Conservation (phyloP, 2,329 filamentous ascomycete species). For the Tolypocladium album region DNA sequence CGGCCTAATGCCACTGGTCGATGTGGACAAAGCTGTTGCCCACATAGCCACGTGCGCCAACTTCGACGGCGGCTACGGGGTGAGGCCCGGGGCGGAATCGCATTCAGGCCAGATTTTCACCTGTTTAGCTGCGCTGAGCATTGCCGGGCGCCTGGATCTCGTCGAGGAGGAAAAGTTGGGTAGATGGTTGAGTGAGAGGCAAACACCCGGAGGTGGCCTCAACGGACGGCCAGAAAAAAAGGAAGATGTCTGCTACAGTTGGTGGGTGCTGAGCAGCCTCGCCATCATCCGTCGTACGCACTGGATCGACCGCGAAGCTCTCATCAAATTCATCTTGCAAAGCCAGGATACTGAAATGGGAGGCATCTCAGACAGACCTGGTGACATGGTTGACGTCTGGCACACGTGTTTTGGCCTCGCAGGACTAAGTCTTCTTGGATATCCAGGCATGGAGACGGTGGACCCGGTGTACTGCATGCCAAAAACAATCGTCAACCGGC, state of each 20-base stretch:
- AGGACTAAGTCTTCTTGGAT: conserved; percentile 74
- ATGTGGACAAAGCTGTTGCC: conserved; percentile 69
- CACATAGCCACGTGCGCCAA: conserved; percentile 80
- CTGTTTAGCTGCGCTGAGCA: conserved; percentile 77
- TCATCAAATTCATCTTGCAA: conserved; percentile 71
- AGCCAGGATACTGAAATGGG: conserved; percentile 81
- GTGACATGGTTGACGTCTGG: conserved; percentile 94
- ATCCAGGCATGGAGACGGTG: conserved; percentile 65
- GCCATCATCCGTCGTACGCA: conserved; percentile 79
- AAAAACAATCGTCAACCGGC: conserved; percentile 49
- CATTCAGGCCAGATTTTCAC: conserved; percentile 95
- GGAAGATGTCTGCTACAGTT: conserved; percentile 97
- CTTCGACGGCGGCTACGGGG: conserved; percentile 89
- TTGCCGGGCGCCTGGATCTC: conserved; percentile 70
- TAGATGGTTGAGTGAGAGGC: conserved; percentile 86
- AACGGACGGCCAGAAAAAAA: conserved; percentile 93
- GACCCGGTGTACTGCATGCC: conserved; percentile 86
- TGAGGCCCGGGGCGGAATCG: conserved; percentile 81
- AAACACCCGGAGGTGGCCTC: conserved; percentile 75
- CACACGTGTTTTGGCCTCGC: conserved; percentile 86
- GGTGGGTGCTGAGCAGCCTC: conserved; percentile 93
- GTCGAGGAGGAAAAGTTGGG: conserved; percentile 75
- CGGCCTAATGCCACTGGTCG: conserved; percentile 57
- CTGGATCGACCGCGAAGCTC: conserved; percentile 81
- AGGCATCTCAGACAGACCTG: conserved; percentile 82